These are phyloP conservation scores for Solanum medicagineum DNA, from an alignment of 257 asterid species.

Conservation along the genomic window DNA sequence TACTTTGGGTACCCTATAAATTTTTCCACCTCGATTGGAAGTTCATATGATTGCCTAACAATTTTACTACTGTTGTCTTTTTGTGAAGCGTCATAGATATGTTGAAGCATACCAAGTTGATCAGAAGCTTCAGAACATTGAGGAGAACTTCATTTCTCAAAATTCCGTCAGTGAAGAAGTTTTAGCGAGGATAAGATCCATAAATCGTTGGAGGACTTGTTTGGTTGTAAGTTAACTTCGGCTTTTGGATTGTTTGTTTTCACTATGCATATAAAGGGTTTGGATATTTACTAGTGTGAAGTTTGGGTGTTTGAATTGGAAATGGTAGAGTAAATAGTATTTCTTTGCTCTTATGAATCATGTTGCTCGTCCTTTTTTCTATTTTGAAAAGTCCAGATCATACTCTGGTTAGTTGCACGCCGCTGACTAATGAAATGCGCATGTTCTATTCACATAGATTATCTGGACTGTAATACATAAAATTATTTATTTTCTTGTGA, in stretches of 20 bases:
- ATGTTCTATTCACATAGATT: not conserved
- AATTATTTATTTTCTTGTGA: not conserved
- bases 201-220: constrained; percentile 61
- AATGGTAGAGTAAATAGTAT: not conserved
- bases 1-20: not conserved
- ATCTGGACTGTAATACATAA: not conserved
- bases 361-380: not conserved
- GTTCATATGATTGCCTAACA: constrained; percentile 3
- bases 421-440: not conserved
- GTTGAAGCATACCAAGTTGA: constrained; percentile 80
- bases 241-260: not conserved
- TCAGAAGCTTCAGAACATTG: constrained; percentile 46
- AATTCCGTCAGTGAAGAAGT: constrained; percentile 27
- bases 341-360: not conserved
- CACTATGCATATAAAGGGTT: not conserved
- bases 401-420: not conserved
- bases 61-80: constrained; percentile 7
- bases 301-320: not conserved
- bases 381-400: not conserved
- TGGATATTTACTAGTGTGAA: not conserved
- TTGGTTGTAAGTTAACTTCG: constrained; percentile 62
- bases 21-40: not conserved
- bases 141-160: constrained; percentile 55
- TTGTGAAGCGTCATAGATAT: constrained; percentile 69
- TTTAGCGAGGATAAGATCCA: constrained; percentile 36